Evolutionary conservation across 768 basidiomycete species (phyloP).

Genomic region (Psilocybe subaeruginosa): DNA sequence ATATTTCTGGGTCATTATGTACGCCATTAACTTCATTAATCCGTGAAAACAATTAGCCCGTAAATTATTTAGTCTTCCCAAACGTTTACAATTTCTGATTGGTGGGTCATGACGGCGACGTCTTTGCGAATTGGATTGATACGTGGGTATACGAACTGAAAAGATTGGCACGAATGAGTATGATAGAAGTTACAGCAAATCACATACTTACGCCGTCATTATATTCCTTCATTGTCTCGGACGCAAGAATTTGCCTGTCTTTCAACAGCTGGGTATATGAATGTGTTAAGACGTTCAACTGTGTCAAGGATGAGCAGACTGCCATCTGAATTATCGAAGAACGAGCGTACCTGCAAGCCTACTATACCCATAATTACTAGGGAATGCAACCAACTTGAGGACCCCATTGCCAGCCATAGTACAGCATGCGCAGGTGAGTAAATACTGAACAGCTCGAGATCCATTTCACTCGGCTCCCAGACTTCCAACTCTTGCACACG

Average conservation of each 20-base stretch:
- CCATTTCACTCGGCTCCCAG: slow-evolving; percentile 77
- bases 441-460: slow-evolving; percentile 67
- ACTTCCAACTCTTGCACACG: slow-evolving; percentile 78
- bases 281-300: slow-evolving; percentile 54
- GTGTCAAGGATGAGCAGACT: background rate
- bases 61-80: slow-evolving; percentile 44
- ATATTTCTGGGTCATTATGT: too few species aligned
- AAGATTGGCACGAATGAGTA: background rate
- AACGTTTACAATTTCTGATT: slow-evolving; percentile 73
- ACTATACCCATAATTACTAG: slow-evolving; percentile 68
- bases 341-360: slow-evolving; percentile 56
- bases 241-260: slow-evolving; percentile 73
- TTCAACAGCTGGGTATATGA: slow-evolving; percentile 70
- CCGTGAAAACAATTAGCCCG: background rate
- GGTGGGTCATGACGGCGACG: slow-evolving; percentile 83
- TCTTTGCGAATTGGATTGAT: slow-evolving; percentile 77
- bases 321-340: background rate
- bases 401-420: slow-evolving; percentile 71
- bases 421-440: slow-evolving; percentile 81
- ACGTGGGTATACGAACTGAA: slow-evolving; percentile 83
- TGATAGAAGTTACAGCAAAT: background rate
- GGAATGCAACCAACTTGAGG: slow-evolving; percentile 79
- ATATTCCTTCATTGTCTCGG: slow-evolving; percentile 86
- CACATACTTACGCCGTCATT: slow-evolving; percentile 64
- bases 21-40: too few species aligned